A percentile compares a stretch with the other conserved stretches of the same genome.
Conservation (phyloP, 2,329 filamentous ascomycete species). For the Diaporthe aspalathi region DNA sequence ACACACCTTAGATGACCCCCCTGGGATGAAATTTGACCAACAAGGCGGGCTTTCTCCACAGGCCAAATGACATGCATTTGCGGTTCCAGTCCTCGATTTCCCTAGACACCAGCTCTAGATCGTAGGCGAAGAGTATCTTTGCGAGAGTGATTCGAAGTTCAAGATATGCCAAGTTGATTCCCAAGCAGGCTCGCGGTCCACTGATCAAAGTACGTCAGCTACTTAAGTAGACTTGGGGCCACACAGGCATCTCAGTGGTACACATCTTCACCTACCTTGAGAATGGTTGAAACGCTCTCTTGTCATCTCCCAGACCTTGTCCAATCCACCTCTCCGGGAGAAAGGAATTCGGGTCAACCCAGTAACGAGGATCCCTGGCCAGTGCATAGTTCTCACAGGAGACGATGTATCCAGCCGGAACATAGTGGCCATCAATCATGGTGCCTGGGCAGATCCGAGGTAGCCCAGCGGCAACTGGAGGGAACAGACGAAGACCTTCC, state of each 20-base stretch:
- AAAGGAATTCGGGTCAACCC: constrained; percentile 34
- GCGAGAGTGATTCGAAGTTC: constrained; percentile 46
- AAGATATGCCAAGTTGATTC: constrained; percentile 44
- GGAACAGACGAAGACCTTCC: constrained; percentile 32
- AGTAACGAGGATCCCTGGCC: constrained; percentile 33
- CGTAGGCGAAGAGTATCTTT: constrained; percentile 46
- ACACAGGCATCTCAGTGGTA: neutral
- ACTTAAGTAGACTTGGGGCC: rapidly evolving
- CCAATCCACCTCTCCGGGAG: constrained; percentile 36
- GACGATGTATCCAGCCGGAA: constrained; percentile 33
- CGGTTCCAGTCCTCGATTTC: constrained; percentile 36
- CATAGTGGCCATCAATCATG: constrained; percentile 35
- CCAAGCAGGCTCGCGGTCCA: constrained; percentile 37
- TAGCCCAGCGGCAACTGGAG: constrained; percentile 30
- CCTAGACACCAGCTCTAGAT: constrained; percentile 39
- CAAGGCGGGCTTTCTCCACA: constrained; percentile 34
- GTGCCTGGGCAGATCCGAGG: constrained; percentile 38
- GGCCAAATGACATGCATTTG: constrained; percentile 17
- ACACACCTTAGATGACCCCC: neutral
- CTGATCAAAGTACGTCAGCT: neutral
- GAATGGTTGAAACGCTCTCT: constrained; percentile 47
- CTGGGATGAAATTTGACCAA: constrained; percentile 35
- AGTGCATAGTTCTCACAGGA: constrained; percentile 29
- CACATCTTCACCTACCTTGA: constrained; percentile 19
- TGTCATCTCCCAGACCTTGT: constrained; percentile 40